These are phyloP conservation scores for Multifurca ochricompacta DNA, from an alignment of 768 basidiomycete genomes.

Conservation along the genomic window DNA sequence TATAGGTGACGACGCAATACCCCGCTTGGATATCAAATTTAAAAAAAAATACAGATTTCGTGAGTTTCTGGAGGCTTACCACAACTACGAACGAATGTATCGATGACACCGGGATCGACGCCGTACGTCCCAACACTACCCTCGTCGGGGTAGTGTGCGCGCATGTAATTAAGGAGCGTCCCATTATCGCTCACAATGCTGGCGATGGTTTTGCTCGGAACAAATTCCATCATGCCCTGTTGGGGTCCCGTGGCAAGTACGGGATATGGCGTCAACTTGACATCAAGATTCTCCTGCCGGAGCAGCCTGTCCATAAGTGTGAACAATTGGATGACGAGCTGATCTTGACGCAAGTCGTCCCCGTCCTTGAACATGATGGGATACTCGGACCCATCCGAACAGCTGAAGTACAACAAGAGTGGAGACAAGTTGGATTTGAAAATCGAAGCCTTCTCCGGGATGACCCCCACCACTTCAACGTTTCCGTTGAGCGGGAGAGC, in stretches of 20 bases:
- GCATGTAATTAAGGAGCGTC: slow-evolving; percentile 78
- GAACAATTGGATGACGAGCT: slow-evolving; percentile 96
- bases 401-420: slow-evolving; percentile 83
- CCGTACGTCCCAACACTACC: slow-evolving; percentile 92
- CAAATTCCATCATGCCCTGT: slow-evolving; percentile 96
- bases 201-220: slow-evolving; percentile 92
- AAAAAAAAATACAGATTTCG: not conserved
- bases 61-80: slow-evolving; percentile 49
- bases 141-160: slow-evolving; percentile 84
- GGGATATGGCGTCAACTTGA: slow-evolving; percentile 85
- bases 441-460: slow-evolving; percentile 85
- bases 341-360: slow-evolving; percentile 97
- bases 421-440: slow-evolving; percentile 98
- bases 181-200: slow-evolving; percentile 91
- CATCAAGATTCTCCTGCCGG: slow-evolving; percentile 89
- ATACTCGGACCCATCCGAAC: slow-evolving; percentile 76
- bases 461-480: slow-evolving; percentile 77
- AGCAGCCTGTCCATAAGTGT: slow-evolving; percentile 94
- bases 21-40: slow-evolving; percentile 57
- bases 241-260: slow-evolving; percentile 87
- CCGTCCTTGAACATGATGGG: slow-evolving; percentile 98
- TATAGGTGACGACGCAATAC: slow-evolving; percentile 94
- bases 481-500: slow-evolving; percentile 90
- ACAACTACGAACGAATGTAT: slow-evolving; percentile 94
- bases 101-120: slow-evolving; percentile 89